Base-by-base conservation (phyloP, 768 basidiomycete species). In the Artomyces pyxidatus region DNA sequence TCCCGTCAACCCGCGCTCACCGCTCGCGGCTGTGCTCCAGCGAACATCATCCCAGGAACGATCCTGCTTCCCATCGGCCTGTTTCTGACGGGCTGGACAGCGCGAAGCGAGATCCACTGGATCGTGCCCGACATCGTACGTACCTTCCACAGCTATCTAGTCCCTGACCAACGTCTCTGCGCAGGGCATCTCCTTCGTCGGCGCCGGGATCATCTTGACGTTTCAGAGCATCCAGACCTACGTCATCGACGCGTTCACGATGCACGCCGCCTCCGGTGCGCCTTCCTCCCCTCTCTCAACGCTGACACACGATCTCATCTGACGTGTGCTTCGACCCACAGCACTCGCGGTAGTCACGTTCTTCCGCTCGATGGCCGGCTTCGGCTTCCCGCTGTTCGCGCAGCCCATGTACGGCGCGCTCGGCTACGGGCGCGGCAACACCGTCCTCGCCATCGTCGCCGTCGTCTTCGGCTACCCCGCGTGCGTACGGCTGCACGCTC, bases 351-450 rank as follows among this genome's bases (percentile, higher is more conserved):
- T 83, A 0, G 77, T 78, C 19, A 67, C 80, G 0, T 83, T 64
- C 60, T 60, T 87, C 11, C 78, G 87, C 23, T 78, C 81, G 0
- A 47, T 85, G 0, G 76, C 78, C 1, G 87, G 87, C 0, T 88
- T 86, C 45, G 79, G 74, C 1, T 88, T 90, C 60, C 88, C 87
- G 2, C 65, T 89, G n/a, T 89, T 89, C 56, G 83, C 81, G 3
- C 79, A 82, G 21, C 67, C 74, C 30, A 83, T 88, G 79, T 88
- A 76, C 63, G 61, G 67, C 1, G 65, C 68, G 12, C 67, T 88
- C 1, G 87, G 85, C 3, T 83, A 81, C 49, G 87, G 86, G 0
- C 83, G 80, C 52, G 83, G 83, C 7, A 64, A 80, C 52, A 83
- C 85, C 0, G 69, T 88, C 2, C 69, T 89, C 4, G 85, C 85